Evolutionary conservation across 2,329 filamentous ascomycete species (phyloP).

Genomic region (Phyllosticta citriasiana): DNA sequence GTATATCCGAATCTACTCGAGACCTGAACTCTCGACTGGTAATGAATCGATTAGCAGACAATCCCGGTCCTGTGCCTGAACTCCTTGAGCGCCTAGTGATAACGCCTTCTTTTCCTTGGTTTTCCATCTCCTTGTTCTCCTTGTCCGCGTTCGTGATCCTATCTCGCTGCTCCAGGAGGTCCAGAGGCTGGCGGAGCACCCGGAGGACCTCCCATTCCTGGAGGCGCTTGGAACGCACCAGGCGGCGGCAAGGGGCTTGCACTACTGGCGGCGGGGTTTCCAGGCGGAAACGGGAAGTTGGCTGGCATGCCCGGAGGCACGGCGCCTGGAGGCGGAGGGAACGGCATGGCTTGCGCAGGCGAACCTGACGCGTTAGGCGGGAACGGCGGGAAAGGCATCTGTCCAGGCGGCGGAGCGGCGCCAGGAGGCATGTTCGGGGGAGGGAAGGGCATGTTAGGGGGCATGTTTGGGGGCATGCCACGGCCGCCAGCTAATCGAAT

Average conservation of each 20-base stretch:
- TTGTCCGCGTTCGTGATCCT: background rate
- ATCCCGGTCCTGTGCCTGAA: background rate
- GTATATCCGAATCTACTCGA: background rate
- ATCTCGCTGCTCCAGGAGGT: background rate
- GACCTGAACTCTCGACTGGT: background rate
- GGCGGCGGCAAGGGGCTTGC: constrained; percentile 5
- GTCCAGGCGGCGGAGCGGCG: constrained; percentile 10
- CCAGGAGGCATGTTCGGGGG: constrained; percentile 12
- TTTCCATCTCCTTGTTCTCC: background rate
- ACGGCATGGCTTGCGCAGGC: constrained; percentile 29
- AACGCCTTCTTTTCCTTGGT: background rate
- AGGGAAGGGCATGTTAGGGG: constrained; percentile 19
- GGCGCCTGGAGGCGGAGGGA: constrained; percentile 25
- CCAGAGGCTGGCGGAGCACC: background rate
- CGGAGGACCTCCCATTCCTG: constrained; percentile 2
- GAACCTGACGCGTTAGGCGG: constrained; percentile 19
- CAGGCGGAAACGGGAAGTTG: constrained; percentile 12
- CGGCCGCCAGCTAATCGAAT: constrained; percentile 14
- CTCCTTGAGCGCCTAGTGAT: background rate
- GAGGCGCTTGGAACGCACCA: constrained; percentile 6
- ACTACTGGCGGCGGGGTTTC: background rate
- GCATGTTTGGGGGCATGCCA: constrained; percentile 18
- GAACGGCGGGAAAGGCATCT: constrained; percentile 17
- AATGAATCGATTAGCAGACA: background rate
- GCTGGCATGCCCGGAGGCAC: constrained; percentile 20